Conservation (phyloP, 2,329 filamentous ascomycete genomes). For the Neopestalotiopsis sp. region DNA sequence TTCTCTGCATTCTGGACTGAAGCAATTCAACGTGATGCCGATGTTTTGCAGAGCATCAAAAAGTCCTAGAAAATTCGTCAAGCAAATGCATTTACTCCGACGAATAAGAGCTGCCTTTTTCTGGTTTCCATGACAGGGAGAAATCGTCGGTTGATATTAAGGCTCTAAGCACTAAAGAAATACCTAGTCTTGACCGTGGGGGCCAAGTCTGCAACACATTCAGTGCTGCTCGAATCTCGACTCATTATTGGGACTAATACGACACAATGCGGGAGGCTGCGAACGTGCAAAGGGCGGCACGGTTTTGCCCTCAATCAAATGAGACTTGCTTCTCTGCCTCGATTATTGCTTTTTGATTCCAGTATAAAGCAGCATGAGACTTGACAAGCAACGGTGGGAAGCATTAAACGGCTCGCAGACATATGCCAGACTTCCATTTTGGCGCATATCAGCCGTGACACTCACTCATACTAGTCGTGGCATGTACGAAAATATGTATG, state of each 20-base stretch:
- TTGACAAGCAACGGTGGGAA: neutral
- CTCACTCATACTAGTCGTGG: neutral
- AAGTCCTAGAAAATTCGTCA: neutral
- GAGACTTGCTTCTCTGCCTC: neutral
- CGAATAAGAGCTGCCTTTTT: neutral
- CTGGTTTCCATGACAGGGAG: neutral
- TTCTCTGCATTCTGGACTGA: neutral
- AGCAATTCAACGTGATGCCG: neutral
- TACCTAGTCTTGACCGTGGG: neutral
- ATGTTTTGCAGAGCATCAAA: neutral
- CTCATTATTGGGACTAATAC: neutral
- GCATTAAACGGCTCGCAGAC: neutral
- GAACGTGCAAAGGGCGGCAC: neutral
- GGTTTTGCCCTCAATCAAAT: neutral
- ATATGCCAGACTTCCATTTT: neutral
- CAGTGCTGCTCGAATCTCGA: neutral
- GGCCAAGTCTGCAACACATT: neutral
- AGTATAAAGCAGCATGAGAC: neutral
- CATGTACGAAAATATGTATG: neutral
- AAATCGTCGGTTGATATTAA: neutral
- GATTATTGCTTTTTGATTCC: neutral
- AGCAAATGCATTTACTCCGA: neutral
- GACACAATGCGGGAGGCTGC: neutral
- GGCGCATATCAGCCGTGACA: neutral
- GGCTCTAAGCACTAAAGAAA: neutral